Evolutionary conservation across 2,329 filamentous ascomycete genomes (phyloP), one percentile per base, ranked within the genome.

Genomic region (Epicoccum nigrum): DNA sequence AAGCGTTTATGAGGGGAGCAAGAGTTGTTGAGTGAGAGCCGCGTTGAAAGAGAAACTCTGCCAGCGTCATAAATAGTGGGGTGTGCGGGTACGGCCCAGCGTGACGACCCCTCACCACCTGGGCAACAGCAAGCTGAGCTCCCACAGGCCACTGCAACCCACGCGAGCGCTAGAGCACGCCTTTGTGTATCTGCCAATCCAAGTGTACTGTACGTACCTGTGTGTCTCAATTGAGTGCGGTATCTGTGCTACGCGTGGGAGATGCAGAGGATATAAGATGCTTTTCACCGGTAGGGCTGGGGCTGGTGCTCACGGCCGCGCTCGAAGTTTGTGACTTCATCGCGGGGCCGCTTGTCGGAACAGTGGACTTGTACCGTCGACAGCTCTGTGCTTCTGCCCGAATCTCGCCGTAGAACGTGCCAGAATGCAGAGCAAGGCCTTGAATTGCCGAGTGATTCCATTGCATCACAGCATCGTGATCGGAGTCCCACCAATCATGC

Each of bases 251-350:
- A 17, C 75, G 64, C 84, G 44, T 47, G 52, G 48, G 51, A 60
- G 50, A 44, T 39, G 45, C 52, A 40, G 41, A 35, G 39, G 52
- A 54, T 51, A 51, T 56, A 51, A 52, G 25, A 38, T 47, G 43
- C 8, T 15, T 32, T 11, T 38, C 42, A 38, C 42, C 38, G 45
- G 44, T 47, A 25, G 6, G 23, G 9, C 6, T 25, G 49, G 37
- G 41, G 46, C 52, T 49, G 62, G 56, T 53, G 63, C 57, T 67
- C 66, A 68, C 67, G 68, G 69, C 69, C 69, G 69, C 68, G 68
- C 67, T 65, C 59, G 64, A 64, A 68, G 63, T n/a, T n/a, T n/a
- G 23, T 25, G 23, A 25, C 9, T 9, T 67, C 65, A 64, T 69
- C 52, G 58, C 63, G 63, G 59, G 59, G 54, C 63, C 45, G 55